Evolutionary conservation across 169 alveolate genomes (phyloP), one percentile per base, ranked within the genome.

Genomic region (Perkinsus marinus): DNA sequence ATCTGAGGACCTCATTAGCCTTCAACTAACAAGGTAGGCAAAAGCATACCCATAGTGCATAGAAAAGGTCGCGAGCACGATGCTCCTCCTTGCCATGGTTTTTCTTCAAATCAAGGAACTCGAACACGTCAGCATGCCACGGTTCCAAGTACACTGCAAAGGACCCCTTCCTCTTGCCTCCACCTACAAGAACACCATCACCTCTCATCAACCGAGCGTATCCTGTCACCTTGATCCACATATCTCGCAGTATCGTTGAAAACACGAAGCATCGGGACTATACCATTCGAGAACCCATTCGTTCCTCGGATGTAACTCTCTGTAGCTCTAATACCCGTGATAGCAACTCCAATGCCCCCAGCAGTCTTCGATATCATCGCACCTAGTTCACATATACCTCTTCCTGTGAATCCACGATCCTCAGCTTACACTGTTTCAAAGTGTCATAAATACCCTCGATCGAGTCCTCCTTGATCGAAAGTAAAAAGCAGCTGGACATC

Each of bases 71-170:
- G 69, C 99, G 94, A 26, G 99, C 99, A 57, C 99, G 95, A 91
- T 96, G 95, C 95, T 99, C 99, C 93, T 98, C 99, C 93, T 98
- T 97, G 39, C 99, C 99, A 94, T 97, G 99, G 95, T 98, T 98
- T 95, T 98, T 98, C 68, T 98, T 95, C 68, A 98, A 95, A 92
- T 98, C 98, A 91, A 99, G 94, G 94, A 98, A 98, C 93, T 98
- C 99, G 90, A 97, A 96, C 90, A 98, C 95, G 92, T 99, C 99
- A 3, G 99, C 97, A 92, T 99, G 99, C 99, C 99, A 99, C 46
- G 99, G 99, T 94, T 99, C 99, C 93, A 99, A 93, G 95, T 99
- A 99, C 34, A 98, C 96, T 89, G 99, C 99, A 92, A 99, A 97
- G 26, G 99, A 96, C 39, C 99, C 99, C 93, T 98, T 98, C 93